Conservation (phyloP, 2,329 filamentous ascomycete genomes). For the Dothideomycetes sp. region DNA sequence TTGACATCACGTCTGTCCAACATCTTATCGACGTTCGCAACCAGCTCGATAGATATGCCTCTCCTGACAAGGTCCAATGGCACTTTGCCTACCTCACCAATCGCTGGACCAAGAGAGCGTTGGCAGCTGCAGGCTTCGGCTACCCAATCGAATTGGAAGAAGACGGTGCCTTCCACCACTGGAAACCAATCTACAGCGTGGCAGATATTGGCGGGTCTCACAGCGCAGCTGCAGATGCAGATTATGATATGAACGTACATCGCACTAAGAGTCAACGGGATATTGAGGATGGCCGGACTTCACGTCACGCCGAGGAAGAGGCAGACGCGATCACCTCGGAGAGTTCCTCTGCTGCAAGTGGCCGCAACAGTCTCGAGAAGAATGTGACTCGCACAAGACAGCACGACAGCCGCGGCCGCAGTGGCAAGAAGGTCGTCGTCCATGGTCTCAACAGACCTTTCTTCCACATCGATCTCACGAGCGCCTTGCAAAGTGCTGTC, state of each 20-base stretch:
- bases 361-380: slow-evolving; percentile 26
- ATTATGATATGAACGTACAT: slow-evolving; percentile 48
- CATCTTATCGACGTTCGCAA: slow-evolving; percentile 89
- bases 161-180: slow-evolving; percentile 49
- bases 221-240: slow-evolving; percentile 59
- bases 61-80: slow-evolving; percentile 81
- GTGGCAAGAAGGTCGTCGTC: slow-evolving; percentile 49
- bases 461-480: slow-evolving; percentile 89
- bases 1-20: slow-evolving; percentile 87
- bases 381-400: slow-evolving; percentile 13
- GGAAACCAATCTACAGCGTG: slow-evolving; percentile 93
- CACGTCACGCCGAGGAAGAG: slow-evolving; percentile 16
- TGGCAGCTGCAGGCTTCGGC: slow-evolving; percentile 80
- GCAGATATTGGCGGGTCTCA: slow-evolving; percentile 67
- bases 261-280: slow-evolving; percentile 23
- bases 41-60: slow-evolving; percentile 75
- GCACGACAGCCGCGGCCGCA: too few species aligned
- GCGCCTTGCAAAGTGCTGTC: slow-evolving; percentile 77
- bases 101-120: slow-evolving; percentile 85
- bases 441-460: slow-evolving; percentile 81
- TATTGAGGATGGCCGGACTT: slow-evolving; percentile 18
- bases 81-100: slow-evolving; percentile 92
- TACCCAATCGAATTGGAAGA: slow-evolving; percentile 52
- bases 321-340: slow-evolving; percentile 14
- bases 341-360: slow-evolving; percentile 13